These are phyloP conservation scores for Neocallimastix lanati DNA, from an alignment of 192 early-diverging fungal species.

Conservation along the genomic window DNA sequence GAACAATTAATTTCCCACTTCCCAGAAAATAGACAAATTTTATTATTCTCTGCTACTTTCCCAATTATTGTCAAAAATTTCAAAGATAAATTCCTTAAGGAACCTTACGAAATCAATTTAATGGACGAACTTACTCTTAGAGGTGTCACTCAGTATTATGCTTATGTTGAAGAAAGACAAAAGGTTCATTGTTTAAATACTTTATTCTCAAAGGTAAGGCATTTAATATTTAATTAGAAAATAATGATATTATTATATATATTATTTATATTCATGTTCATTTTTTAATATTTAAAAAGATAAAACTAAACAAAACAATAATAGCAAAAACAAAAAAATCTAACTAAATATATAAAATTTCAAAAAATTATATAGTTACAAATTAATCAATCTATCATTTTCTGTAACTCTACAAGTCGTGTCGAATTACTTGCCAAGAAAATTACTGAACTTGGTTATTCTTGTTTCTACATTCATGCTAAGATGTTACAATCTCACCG, in stretches of 20 bases:
- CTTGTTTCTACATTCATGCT: slow-evolving; percentile 97
- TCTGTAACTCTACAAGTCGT: slow-evolving; percentile 97
- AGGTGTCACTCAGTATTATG: slow-evolving; percentile 98
- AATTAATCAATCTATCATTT: slow-evolving; percentile 99
- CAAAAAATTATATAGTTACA: too few relatives aligned
- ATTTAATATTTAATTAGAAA: too few relatives aligned
- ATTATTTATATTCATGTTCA: not conserved
- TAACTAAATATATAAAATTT: too few relatives aligned
- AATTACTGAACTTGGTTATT: slow-evolving; percentile 98
- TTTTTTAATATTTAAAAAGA: not conserved
- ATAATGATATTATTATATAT: too few relatives aligned
- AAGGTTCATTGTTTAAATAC: slow-evolving; percentile 85
- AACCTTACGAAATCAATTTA: slow-evolving; percentile 96
- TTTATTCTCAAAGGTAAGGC: slow-evolving; percentile 78
- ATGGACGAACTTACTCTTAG: slow-evolving; percentile 98
- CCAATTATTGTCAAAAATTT: slow-evolving; percentile 94
- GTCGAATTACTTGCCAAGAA: slow-evolving; percentile 97
- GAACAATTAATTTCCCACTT: slow-evolving; percentile 89
- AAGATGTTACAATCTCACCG: slow-evolving; percentile 96
- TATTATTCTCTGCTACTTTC: slow-evolving; percentile 94
- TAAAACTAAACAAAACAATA: too few relatives aligned
- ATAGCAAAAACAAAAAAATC: too few relatives aligned
- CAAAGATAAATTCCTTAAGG: slow-evolving; percentile 89
- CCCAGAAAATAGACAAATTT: slow-evolving; percentile 70
- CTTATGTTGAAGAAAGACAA: slow-evolving; percentile 95